These are phyloP conservation scores for Coemansia sp. DNA, from an alignment of 192 early-diverging fungal genomes.

Conservation along the genomic window DNA sequence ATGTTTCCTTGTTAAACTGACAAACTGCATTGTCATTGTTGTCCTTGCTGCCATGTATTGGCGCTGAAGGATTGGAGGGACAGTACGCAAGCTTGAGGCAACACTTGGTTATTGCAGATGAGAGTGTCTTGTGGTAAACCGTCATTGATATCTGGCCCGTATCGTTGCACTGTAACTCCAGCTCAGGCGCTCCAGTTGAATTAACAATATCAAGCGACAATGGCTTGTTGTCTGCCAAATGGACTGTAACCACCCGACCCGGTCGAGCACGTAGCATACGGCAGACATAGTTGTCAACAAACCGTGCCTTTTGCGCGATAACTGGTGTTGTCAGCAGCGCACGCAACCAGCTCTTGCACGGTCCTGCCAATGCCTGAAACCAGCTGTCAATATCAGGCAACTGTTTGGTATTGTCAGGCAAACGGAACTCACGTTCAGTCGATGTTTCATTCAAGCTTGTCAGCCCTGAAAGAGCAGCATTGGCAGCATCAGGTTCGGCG, in stretches of 20 bases:
- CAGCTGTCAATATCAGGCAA: constrained; percentile 53
- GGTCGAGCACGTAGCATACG: constrained; percentile 62
- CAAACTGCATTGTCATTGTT: constrained; percentile 38
- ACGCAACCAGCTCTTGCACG: constrained; percentile 74
- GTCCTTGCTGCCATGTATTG: not conserved
- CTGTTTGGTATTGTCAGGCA: not conserved
- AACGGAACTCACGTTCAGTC: constrained; percentile 6
- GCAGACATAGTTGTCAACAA: constrained; percentile 60
- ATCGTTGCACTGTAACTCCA: constrained; percentile 70
- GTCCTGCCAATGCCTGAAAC: constrained; percentile 71
- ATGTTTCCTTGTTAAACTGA: constrained; percentile 70
- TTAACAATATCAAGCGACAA: not conserved
- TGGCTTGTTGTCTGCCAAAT: not conserved
- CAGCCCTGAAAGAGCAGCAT: not conserved
- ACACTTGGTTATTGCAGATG: constrained; percentile 18
- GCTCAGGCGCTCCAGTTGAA: constrained; percentile 66
- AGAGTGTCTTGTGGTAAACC: not conserved
- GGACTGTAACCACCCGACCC: constrained; percentile 36
- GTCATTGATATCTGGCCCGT: constrained; percentile 12
- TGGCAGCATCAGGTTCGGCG: not conserved
- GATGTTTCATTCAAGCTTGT: not conserved
- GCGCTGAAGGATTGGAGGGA: not conserved
- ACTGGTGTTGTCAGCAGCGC: constrained; percentile 71
- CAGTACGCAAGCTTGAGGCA: not conserved
- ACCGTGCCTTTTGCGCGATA: constrained; percentile 69